Evolutionary conservation across 2,329 filamentous ascomycete genomes (phyloP), one percentile per base, ranked within the genome.

Genomic region (Botrytis deweyae): DNA sequence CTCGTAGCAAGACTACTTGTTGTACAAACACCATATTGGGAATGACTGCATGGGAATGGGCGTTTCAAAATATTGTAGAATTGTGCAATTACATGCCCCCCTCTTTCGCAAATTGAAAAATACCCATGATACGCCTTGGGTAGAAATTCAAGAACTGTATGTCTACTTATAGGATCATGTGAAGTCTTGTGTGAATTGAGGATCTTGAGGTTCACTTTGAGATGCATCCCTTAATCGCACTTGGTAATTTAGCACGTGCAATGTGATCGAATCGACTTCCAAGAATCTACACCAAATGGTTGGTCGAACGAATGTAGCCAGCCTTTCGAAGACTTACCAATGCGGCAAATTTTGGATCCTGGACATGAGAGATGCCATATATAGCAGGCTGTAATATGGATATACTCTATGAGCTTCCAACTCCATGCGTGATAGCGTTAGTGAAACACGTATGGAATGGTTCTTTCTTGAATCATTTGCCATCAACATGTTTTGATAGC

Each of bases 11-110:
- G 70, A 63, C 44, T 65, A 63, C 67, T 72, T 25, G 62, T 40
- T 79, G 79, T 80, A 80, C 74, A 74, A 79, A 77, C 63, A 78
- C 58, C 42, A 58, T 70, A 73, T 69, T 72, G 72, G 72, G 65
- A 75, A 73, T 72, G 63, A 64, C 55, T 75, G 74, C 75, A 79
- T 77, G 72, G 72, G 40, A 58, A 68, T 42, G 16, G 76, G 76
- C 74, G 73, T 78, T 73, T 77, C 70, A 64, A 73, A 75, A 36
- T 25, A 70, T 62, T 67, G 74, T 65, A 73, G 61, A n/a, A 61
- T 74, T 70, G 52, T 76, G 70, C 58, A 74, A 69, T 44, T 74
- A 72, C 74, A 74, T 29, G 73, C 65, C 63, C 46, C 46, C 38
- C 49, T 59, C 63, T 40, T 61, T 42, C 25, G 42, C 62, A 68